Evolutionary conservation across 768 basidiomycete genomes (phyloP).

Genomic region (Lactarius quietus): DNA sequence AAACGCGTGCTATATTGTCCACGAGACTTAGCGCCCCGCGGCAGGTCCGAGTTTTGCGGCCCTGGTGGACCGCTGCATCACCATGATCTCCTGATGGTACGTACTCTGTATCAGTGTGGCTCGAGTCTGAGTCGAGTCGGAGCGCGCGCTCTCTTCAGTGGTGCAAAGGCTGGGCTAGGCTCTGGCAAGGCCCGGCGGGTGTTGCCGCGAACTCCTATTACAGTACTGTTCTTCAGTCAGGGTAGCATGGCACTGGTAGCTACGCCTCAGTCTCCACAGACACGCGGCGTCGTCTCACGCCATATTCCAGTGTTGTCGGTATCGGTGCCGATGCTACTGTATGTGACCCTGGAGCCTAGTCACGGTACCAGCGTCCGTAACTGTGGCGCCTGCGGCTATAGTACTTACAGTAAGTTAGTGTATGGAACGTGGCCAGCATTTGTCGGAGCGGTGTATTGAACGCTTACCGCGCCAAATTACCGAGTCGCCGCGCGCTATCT

Average conservation of each 20-base stretch:
- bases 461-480: neutral
- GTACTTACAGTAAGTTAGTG: neutral
- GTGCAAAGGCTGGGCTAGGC: no score
- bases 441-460: neutral
- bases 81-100: no score
- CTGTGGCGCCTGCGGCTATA: neutral
- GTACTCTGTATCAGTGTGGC: no score
- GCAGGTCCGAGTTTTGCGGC: neutral
- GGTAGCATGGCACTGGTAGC: no score
- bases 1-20: neutral
- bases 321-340: no score
- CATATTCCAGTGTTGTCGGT: neutral
- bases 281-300: neutral
- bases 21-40: neutral
- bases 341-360: no score
- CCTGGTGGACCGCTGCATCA: neutral
- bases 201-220: neutral
- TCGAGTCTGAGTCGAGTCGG: no score
- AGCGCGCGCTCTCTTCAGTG: no score
- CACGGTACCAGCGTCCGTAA: neutral
- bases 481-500: neutral
- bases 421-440: neutral
- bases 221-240: no score
- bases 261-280: neutral
- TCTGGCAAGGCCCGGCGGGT: no score